A percentile compares a stretch with the other conserved stretches of the same genome.
phyloP scores from a whole-genome alignment of 345 rosid species.

The Diplotaxis tenuifolia region DNA sequence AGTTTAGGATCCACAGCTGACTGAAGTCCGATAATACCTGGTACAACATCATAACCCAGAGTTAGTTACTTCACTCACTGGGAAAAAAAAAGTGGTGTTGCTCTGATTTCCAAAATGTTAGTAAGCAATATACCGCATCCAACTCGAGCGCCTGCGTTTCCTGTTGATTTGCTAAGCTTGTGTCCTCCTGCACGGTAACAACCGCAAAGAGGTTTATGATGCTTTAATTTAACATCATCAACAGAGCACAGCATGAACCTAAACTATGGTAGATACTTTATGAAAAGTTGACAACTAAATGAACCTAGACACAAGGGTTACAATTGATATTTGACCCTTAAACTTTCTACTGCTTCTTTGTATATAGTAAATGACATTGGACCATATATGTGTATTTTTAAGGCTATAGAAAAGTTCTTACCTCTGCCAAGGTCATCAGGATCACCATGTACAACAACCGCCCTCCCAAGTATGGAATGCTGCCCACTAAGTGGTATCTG shows the following conservation, averaged over 20 bases:
- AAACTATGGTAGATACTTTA: neutral
- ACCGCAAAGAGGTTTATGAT: neutral
- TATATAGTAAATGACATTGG: neutral
- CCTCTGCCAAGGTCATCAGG: constrained; percentile 95
- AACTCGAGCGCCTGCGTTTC: constrained; percentile 89
- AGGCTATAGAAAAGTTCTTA: constrained; percentile 27
- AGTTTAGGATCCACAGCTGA: constrained; percentile 53
- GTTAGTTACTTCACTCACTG: neutral
- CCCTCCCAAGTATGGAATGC: constrained; percentile 84
- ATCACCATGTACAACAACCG: constrained; percentile 84
- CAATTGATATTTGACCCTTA: neutral
- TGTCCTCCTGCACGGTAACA: constrained; percentile 62
- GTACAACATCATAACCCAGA: constrained; percentile 6
- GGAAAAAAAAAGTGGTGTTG: neutral
- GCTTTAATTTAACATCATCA: neutral
- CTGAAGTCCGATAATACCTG: constrained; percentile 88
- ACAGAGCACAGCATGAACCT: neutral
- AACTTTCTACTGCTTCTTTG: neutral
- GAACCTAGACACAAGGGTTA: neutral
- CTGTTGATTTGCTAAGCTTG: constrained; percentile 86
- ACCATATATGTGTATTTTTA: neutral
- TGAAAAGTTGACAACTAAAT: neutral
- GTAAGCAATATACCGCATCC: constrained; percentile 73
- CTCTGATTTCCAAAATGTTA: neutral
- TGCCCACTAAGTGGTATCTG: constrained; percentile 84